Evolutionary conservation across 257 asterid genomes (phyloP), one percentile per base, ranked within the genome.

Genomic region (Voacanga thouarsii): DNA sequence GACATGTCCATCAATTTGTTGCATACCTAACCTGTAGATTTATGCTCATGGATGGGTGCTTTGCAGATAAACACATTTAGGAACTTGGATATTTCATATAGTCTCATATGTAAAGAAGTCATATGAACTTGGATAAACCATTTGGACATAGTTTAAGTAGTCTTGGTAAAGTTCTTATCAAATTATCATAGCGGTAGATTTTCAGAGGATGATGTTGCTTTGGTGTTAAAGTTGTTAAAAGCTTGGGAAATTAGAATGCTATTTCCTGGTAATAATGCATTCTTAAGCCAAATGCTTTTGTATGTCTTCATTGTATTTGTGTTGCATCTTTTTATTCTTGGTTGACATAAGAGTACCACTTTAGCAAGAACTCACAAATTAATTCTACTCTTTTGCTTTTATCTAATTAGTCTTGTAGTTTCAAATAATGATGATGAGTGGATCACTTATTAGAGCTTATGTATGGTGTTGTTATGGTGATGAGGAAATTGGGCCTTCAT

Each of bases 141-240:
- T n/a, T n/a, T n/a, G n/a, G n/a, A n/a, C n/a, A n/a, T n/a, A n/a
- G n/a, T 67, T 8, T n/a, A 16, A 39, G 39, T 14, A 0, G 0
- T 2, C 14, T 90, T 63, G 84, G 87, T 63, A 92, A 89, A 87
- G 84, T 88, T 80, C 83, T 95, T 98, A 28, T 95, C 98, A 63
- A 97, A 89, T 84, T 95, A 95, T 83, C 99, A 95, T 81, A 86
- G 81, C 84, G 93, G 89, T 80, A 87, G 74, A 76, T 83, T 95
- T 80, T 87, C 97, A 41, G 96, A 91, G 78, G 84, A 49, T 80
- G 99, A 93, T 77, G 83, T 91, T 81, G 89, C 87, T 59, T 82
- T 93, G 91, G 74, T 88, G 81, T 83, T 90, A 85, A 90, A 90
- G 85, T 83, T 90, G 88, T 88, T 95, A 77, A 87, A 81, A 79